Evolutionary conservation across 1,139 yeast genomes (phyloP).

Genomic region (Yamadazyma songkhlaensis): DNA sequence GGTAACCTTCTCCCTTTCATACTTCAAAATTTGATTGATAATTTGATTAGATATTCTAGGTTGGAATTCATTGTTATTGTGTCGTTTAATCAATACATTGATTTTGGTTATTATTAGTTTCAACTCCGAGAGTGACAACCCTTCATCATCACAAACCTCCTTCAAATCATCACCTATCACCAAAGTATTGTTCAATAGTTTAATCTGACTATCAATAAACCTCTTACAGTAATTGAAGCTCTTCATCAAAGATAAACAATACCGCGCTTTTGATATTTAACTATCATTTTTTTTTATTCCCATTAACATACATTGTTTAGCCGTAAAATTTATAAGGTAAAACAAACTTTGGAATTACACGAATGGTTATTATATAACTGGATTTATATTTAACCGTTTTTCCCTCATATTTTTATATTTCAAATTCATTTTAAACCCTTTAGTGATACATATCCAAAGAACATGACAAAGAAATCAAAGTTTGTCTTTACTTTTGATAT

Average conservation of each 20-base stretch:
- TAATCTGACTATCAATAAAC: slow-evolving; percentile 30
- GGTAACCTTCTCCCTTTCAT: slow-evolving; percentile 29
- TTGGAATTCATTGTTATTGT: slow-evolving; percentile 27
- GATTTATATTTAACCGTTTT: background rate
- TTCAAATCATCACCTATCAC: slow-evolving; percentile 14
- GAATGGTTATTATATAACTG: too few species aligned
- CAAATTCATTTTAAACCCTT: background rate
- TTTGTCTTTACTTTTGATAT: slow-evolving; percentile 28
- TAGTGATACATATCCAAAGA: too few species aligned
- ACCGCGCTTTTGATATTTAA: background rate
- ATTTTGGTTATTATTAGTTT: slow-evolving; percentile 23
- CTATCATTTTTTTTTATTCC: background rate
- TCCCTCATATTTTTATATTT: background rate
- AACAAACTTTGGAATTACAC: too few species aligned
- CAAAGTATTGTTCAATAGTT: slow-evolving; percentile 24
- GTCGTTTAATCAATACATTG: slow-evolving; percentile 26
- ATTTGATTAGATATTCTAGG: slow-evolving; percentile 35
- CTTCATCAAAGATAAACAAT: slow-evolving; percentile 1
- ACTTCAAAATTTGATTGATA: slow-evolving; percentile 33
- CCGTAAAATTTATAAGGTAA: too few species aligned
- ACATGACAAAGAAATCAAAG: slow-evolving; percentile 12
- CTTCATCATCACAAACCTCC: slow-evolving; percentile 15
- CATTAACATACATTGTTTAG: background rate
- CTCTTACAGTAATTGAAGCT: slow-evolving; percentile 22
- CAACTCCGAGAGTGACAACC: slow-evolving; percentile 20